A percentile compares a stretch with the other conserved stretches of the same genome.
These are phyloP conservation scores for Sporothrix humicola DNA, from an alignment of 2,329 filamentous ascomycete genomes.

Conservation along the genomic window DNA sequence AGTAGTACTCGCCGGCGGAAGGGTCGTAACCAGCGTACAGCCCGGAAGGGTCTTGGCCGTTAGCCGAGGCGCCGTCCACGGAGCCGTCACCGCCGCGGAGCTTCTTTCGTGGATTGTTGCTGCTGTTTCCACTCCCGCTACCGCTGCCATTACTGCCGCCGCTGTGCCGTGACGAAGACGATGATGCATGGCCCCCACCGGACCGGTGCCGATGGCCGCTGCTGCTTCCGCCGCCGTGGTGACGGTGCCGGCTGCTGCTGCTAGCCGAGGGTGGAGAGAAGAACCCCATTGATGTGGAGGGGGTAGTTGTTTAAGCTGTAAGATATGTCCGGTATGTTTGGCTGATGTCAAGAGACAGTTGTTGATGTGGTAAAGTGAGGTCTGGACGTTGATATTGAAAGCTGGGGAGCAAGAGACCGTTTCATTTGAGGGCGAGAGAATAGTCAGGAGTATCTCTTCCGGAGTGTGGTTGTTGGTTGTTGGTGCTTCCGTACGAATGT, in stretches of 20 bases:
- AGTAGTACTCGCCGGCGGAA: slow-evolving; percentile 3
- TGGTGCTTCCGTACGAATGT: background rate
- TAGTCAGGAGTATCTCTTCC: too few species aligned
- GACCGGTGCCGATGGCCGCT: background rate
- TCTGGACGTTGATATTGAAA: background rate
- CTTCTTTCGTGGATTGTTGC: slow-evolving; percentile 2
- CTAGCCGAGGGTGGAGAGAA: slow-evolving; percentile 24
- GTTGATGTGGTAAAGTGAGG: background rate
- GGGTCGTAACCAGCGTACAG: slow-evolving; percentile 2
- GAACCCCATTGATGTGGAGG: slow-evolving; percentile 26
- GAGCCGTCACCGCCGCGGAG: background rate
- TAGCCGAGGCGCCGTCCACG: background rate
- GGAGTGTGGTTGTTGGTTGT: background rate
- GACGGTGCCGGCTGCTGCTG: slow-evolving; percentile 25
- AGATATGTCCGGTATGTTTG: background rate
- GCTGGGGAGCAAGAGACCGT: background rate
- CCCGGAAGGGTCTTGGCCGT: background rate
- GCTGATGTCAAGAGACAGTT: background rate
- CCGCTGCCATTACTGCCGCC: slow-evolving; percentile 1
- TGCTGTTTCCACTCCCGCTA: background rate
- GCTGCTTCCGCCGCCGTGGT: slow-evolving; percentile 11
- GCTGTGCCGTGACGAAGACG: slow-evolving; percentile 2
- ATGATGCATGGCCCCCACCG: background rate
- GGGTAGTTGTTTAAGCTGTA: background rate
- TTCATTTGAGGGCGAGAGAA: slow-evolving; percentile 9